Percentiles rank a stretch among this genome's conserved stretches.
These are phyloP conservation scores for Chlamydomonas incerta DNA, from an alignment of 139 green algal species.

Conservation along the genomic window DNA sequence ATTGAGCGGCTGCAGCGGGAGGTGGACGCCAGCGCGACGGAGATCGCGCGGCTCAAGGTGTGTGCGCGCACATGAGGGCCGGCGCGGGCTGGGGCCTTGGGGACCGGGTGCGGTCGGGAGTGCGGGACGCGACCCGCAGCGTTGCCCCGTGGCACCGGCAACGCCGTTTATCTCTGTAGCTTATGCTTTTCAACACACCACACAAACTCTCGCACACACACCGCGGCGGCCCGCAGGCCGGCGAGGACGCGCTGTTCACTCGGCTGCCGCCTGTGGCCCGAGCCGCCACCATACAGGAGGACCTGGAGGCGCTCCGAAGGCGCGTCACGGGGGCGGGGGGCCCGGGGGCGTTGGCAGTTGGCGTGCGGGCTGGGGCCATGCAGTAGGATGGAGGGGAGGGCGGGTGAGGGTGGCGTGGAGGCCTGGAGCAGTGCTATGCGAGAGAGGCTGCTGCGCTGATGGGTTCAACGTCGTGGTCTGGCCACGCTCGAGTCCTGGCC, in stretches of 20 bases:
- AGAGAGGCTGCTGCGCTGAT: too few species aligned
- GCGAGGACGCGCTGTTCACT: conserved; percentile 2
- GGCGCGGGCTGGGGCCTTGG: neutral
- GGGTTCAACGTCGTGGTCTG: too few species aligned
- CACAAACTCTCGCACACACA: too few species aligned
- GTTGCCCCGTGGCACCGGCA: too few species aligned
- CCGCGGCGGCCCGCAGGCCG: neutral
- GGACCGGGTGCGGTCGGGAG: neutral
- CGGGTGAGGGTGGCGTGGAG: neutral
- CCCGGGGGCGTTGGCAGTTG: neutral
- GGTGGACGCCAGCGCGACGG: conserved; percentile 39
- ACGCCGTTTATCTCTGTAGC: too few species aligned
- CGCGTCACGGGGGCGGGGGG: neutral
- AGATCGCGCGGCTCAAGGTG: conserved; percentile 37
- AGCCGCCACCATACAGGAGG: conserved; percentile 19
- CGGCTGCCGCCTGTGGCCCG: conserved; percentile 28
- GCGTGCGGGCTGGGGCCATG: neutral
- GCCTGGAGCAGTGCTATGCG: too few species aligned
- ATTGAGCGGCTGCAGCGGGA: conserved; percentile 48
- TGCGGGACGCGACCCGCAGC: neutral
- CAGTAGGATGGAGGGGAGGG: neutral
- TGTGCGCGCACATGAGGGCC: neutral
- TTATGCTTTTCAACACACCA: too few species aligned
- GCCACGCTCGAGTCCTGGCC: too few species aligned
- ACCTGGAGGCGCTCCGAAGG: conserved; percentile 34